phyloP scores from a whole-genome alignment of 192 early-diverging fungal species.

The Coemansia sp. region DNA sequence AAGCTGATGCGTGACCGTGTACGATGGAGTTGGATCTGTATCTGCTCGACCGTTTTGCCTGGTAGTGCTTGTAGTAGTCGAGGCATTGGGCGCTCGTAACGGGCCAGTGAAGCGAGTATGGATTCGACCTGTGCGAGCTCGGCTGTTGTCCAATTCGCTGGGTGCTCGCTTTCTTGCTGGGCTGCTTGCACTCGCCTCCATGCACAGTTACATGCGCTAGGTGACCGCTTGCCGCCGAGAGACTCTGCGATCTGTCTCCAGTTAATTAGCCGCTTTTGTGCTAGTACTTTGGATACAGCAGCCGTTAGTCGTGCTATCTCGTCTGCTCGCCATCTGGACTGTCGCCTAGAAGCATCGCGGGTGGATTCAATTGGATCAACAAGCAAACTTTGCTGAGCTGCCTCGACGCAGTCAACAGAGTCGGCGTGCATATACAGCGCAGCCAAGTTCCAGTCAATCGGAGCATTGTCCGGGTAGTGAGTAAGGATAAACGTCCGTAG shows the following conservation, averaged over 20 bases:
- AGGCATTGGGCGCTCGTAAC: background rate
- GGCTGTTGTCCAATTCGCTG: background rate
- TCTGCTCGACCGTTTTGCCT: background rate
- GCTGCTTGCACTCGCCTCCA: background rate
- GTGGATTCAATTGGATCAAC: background rate
- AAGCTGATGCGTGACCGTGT: slow-evolving; percentile 1
- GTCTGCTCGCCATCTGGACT: slow-evolving; percentile 10
- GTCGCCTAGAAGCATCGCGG: background rate
- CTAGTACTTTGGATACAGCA: background rate
- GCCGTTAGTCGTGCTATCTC: background rate
- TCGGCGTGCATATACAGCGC: slow-evolving; percentile 11
- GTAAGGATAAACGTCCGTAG: background rate
- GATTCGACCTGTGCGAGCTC: background rate
- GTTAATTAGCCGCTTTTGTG: background rate
- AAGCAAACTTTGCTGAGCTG: background rate
- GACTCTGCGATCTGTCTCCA: background rate
- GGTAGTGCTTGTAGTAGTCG: background rate
- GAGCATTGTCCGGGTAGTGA: slow-evolving; percentile 1
- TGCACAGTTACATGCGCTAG: background rate
- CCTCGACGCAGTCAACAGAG: slow-evolving; percentile 5
- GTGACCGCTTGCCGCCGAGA: slow-evolving; percentile 5
- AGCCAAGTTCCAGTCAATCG: slow-evolving; percentile 2
- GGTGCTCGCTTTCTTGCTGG: background rate
- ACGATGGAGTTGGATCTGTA: slow-evolving; percentile 4
- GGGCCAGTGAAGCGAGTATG: background rate